Base-by-base conservation (phyloP, 345 rosid genomes). In the Arabis alpina region DNA sequence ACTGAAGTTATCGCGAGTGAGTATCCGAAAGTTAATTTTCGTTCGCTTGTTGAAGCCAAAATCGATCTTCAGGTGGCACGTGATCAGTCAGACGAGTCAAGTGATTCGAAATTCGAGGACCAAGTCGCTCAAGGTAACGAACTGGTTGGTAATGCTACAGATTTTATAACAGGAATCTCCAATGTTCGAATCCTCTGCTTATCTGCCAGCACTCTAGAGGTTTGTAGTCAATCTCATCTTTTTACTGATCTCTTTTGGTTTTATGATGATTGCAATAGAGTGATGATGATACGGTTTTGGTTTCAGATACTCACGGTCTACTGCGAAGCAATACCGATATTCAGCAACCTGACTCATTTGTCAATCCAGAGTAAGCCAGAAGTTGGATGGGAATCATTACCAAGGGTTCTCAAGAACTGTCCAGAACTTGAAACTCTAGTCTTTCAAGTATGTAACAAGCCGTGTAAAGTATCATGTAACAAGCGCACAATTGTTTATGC, bases 21-120 rank as follows among this genome's bases (percentile, higher is more conserved):
- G 30, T 63, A 63, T 48, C 16, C 43, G 1, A 47, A 32, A 47
- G 30, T 48, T 30, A 63, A 34, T 3, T 63, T 63, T 32, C 44
- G 10, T 16, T 47, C 44, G 4, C 68, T 63, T 63, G 68, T 63
- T 34, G 68, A 63, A 63, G 55, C 68, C 10, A 63, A 48, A 9
- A 47, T 63, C 32, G 55, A 63, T 63, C 40, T 63, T 56, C 68
- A 48, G 11, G 7, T 16, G 2, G 1, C 8, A 9, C 1, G 1
- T 34, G 68, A 14, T 13, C 9, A 34, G 8, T 6, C 8, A 61
- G 9, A 19, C 15, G 16, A 32, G 36, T 5, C 14, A 42, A 37
- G 7, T 56, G 30, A 6, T 25, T 11, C 53, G 9, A 4, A 8
- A 16, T 6, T 6, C 1, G 36, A 60, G 19, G 36, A 41, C 64